Percentiles rank a stretch among this genome's conserved stretches.
Evolutionary conservation across 768 basidiomycete species (phyloP).

Genomic region (Amanita brunnescens): DNA sequence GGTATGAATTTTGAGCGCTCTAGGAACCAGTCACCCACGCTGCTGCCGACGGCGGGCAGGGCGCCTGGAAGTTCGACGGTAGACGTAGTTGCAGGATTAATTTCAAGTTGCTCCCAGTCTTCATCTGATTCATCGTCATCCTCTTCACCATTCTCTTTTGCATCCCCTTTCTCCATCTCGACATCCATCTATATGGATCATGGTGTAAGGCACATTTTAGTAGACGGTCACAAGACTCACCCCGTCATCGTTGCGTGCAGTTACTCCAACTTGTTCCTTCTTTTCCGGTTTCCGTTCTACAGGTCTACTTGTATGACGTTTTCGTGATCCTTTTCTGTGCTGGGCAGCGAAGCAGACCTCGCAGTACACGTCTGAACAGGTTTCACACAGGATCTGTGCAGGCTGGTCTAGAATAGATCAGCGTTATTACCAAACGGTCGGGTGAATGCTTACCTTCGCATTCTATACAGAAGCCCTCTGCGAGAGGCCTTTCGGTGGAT

Average conservation of each 20-base stretch:
- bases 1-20: slow-evolving; percentile 79
- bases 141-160: slow-evolving; percentile 10
- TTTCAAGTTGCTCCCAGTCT: slow-evolving; percentile 34
- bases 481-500: slow-evolving; percentile 31
- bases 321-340: slow-evolving; percentile 75
- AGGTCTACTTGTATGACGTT: slow-evolving; percentile 47
- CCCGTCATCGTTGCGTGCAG: slow-evolving; percentile 18
- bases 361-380: slow-evolving; percentile 67
- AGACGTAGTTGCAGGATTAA: slow-evolving; percentile 18
- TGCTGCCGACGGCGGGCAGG: slow-evolving; percentile 50
- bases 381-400: slow-evolving; percentile 63
- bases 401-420: slow-evolving; percentile 65
- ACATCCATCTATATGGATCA: slow-evolving; percentile 36
- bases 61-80: slow-evolving; percentile 34
- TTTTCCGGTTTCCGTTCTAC: slow-evolving; percentile 24
- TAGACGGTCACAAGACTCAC: slow-evolving; percentile 15
- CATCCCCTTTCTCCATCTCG: slow-evolving; percentile 29
- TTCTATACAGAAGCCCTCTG: slow-evolving; percentile 71
- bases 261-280: slow-evolving; percentile 17
- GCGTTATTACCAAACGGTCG: no score
- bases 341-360: slow-evolving; percentile 83
- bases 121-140: slow-evolving; percentile 27
- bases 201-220: neutral
- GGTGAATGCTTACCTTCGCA: slow-evolving; percentile 70
- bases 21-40: slow-evolving; percentile 80